Evolutionary conservation across 305 asterid species (phyloP).

Genomic region (Fraxinus velutina): DNA sequence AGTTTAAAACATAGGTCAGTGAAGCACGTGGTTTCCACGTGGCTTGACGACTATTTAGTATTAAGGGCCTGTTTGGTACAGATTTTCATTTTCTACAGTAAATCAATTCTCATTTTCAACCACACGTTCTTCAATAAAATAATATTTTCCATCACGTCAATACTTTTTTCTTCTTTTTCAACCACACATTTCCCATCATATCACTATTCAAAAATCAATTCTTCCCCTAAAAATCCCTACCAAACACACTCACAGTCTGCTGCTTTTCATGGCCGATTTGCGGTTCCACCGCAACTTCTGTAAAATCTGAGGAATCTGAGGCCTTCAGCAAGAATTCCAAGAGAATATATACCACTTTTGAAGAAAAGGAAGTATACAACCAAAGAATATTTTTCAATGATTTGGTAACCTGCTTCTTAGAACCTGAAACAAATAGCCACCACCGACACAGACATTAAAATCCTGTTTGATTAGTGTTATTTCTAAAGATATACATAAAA

Average conservation of each 20-base stretch:
- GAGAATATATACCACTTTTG: slow-evolving; percentile 63
- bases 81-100: no score
- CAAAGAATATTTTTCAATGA: slow-evolving; percentile 54
- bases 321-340: slow-evolving; percentile 67
- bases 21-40: no score
- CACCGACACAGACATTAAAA: not conserved
- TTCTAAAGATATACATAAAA: not conserved
- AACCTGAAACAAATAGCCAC: slow-evolving; percentile 47
- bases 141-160: no score
- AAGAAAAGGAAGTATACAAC: slow-evolving; percentile 64
- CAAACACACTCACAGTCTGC: slow-evolving; percentile 12
- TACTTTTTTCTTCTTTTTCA: no score
- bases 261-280: slow-evolving; percentile 19
- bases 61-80: no score
- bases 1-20: no score
- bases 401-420: slow-evolving; percentile 55
- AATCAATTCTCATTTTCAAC: no score
- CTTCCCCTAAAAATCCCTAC: no score
- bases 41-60: no score
- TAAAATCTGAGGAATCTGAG: slow-evolving; percentile 38
- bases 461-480: not conserved
- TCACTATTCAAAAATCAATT: no score
- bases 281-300: slow-evolving; percentile 32
- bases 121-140: no score
- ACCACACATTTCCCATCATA: no score